Percentiles rank a stretch among this genome's conserved stretches.
Evolutionary conservation across 495 filamentous ascomycete genomes (phyloP).

Genomic region (Lophiotrema nucula): DNA sequence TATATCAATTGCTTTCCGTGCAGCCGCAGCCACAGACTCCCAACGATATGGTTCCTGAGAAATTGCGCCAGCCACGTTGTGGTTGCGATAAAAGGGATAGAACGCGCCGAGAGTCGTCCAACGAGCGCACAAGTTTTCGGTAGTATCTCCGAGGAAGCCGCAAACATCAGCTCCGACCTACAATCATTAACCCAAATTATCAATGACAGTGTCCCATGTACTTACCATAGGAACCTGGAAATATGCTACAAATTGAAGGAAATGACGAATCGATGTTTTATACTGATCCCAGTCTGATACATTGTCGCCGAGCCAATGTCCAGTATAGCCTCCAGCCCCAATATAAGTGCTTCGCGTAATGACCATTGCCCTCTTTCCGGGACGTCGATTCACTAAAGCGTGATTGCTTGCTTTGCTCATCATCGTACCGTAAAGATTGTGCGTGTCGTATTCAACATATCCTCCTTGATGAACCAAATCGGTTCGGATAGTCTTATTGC

Average conservation of each 20-base stretch:
- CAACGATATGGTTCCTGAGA: constrained; percentile 80
- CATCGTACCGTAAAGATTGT: constrained; percentile 87
- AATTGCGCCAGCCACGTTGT: constrained; percentile 53
- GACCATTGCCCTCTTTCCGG: constrained; percentile 65
- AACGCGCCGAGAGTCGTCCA: constrained; percentile 84
- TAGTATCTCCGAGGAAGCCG: constrained; percentile 71
- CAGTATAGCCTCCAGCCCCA: constrained; percentile 73
- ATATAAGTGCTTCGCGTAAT: constrained; percentile 86
- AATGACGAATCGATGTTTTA: constrained; percentile 62
- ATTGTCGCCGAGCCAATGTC: constrained; percentile 91
- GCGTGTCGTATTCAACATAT: constrained; percentile 71
- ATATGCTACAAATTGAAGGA: constrained; percentile 73
- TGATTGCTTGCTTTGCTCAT: constrained; percentile 68
- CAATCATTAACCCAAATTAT: neutral
- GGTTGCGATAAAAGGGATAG: constrained; percentile 80
- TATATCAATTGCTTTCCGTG: constrained; percentile 68
- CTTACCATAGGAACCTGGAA: constrained; percentile 78
- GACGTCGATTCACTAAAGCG: constrained; percentile 70
- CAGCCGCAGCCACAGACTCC: constrained; percentile 61
- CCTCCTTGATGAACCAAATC: constrained; percentile 73
- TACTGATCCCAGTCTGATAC: constrained; percentile 71
- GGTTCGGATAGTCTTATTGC: constrained; percentile 55
- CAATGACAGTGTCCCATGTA: neutral
- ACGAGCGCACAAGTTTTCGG: constrained; percentile 74
- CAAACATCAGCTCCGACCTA: constrained; percentile 73